Evolutionary conservation across 148 eudicot genomes (phyloP).

Genomic region (Silene uniflora): DNA sequence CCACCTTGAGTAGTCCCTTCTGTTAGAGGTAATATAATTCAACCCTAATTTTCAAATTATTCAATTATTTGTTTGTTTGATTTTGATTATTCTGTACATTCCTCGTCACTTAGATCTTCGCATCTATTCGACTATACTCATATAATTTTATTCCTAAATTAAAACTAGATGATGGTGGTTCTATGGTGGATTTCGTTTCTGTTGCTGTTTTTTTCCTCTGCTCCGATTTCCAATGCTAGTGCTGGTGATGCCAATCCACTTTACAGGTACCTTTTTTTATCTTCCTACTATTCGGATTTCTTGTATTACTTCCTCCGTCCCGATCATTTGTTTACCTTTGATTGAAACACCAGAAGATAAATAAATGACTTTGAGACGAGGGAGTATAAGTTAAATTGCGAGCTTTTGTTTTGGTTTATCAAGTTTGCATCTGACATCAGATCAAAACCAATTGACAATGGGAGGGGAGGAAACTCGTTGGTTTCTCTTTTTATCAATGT

Average conservation of each 20-base stretch:
- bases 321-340: background rate
- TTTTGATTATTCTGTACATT: background rate
- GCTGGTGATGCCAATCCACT: slow-evolving; percentile 74
- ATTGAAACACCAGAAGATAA: background rate
- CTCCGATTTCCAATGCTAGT: slow-evolving; percentile 47
- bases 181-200: slow-evolving; percentile 36
- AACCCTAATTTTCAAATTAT: too few relatives aligned
- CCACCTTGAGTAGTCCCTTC: too few relatives aligned
- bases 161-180: slow-evolving; percentile 51
- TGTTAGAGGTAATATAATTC: too few relatives aligned
- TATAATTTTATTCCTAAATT: background rate
- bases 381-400: background rate
- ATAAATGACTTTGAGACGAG: too few relatives aligned
- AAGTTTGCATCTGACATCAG: too few relatives aligned
- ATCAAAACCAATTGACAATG: too few relatives aligned
- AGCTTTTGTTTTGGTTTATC: background rate
- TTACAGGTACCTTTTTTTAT: slow-evolving; percentile 45
- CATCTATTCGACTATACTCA: background rate
- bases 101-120: background rate
- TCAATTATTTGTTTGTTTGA: too few relatives aligned
- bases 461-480: too few relatives aligned
- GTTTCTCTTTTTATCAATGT: too few relatives aligned
- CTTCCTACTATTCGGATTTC: background rate
- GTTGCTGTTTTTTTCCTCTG: slow-evolving; percentile 29
- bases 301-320: background rate